Percentiles rank a stretch among this genome's conserved stretches.
These are phyloP conservation scores for Sarocladium kiliense DNA, from an alignment of 2,329 filamentous ascomycete species.

Conservation along the genomic window DNA sequence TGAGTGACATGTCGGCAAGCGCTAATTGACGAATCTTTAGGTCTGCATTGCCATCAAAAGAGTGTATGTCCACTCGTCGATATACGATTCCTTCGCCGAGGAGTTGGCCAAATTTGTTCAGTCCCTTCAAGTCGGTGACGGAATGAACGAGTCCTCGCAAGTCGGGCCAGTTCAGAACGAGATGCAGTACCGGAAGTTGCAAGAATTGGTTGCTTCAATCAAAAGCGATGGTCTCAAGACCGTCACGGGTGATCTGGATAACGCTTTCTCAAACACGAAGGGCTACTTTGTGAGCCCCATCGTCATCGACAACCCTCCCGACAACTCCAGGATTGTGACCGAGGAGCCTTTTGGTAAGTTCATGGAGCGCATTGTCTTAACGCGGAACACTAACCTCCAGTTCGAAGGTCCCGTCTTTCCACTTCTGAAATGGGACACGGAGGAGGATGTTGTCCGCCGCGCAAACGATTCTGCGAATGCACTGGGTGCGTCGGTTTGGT, in stretches of 20 bases:
- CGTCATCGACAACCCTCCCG: slow-evolving; percentile 17
- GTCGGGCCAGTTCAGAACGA: slow-evolving; percentile 51
- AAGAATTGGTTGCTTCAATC: slow-evolving; percentile 38
- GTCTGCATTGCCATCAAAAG: slow-evolving; percentile 43
- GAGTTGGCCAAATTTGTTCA: slow-evolving; percentile 30
- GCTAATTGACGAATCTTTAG: slow-evolving; percentile 51
- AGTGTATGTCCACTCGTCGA: slow-evolving; percentile 55
- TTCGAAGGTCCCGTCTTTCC: slow-evolving; percentile 52
- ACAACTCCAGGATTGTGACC: slow-evolving; percentile 44
- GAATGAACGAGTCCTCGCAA: slow-evolving; percentile 24
- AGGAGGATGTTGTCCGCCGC: slow-evolving; percentile 52
- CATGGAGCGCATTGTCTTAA: no score
- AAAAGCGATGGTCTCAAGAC: slow-evolving; percentile 40
- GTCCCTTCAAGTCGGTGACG: slow-evolving; percentile 42
- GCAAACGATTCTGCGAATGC: slow-evolving; percentile 49
- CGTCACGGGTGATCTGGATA: slow-evolving; percentile 46
- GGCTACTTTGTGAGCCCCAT: slow-evolving; percentile 16
- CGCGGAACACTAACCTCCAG: slow-evolving; percentile 55
- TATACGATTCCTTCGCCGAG: slow-evolving; percentile 51
- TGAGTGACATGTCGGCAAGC: neutral
- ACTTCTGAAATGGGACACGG: slow-evolving; percentile 53
- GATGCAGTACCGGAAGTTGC: slow-evolving; percentile 54
- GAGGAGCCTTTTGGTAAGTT: slow-evolving; percentile 15
- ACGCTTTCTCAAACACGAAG: slow-evolving; percentile 18
- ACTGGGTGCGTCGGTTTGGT: slow-evolving; percentile 55